Conservation (phyloP, 192 early-diverging fungal species). For the Coemansia sp. region DNA sequence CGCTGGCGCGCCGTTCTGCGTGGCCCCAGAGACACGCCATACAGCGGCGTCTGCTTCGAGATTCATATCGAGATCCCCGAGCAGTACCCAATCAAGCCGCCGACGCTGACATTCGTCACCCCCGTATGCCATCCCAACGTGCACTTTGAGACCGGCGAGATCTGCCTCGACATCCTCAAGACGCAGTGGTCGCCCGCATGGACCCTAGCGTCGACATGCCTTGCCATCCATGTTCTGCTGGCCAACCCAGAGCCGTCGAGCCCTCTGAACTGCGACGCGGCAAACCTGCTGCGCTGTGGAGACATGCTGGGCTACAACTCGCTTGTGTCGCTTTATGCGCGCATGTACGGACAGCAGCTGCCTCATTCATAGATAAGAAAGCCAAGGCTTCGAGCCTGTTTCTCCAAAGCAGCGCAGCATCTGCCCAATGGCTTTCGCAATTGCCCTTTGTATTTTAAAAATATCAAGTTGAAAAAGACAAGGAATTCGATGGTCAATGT, state of each 20-base stretch:
- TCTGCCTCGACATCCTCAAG: conserved; percentile 94
- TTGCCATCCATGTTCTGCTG: conserved; percentile 82
- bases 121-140: conserved; percentile 96
- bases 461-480: not conserved
- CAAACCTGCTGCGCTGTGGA: conserved; percentile 84
- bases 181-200: conserved; percentile 93
- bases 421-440: too few relatives aligned
- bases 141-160: conserved; percentile 92
- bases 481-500: too few relatives aligned
- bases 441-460: too few relatives aligned
- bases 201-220: conserved; percentile 81
- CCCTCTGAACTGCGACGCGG: conserved; percentile 94
- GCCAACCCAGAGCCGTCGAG: conserved; percentile 82
- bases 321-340: conserved; percentile 82
- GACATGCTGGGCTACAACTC: conserved; percentile 85
- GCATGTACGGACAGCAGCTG: conserved; percentile 58
- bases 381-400: too few relatives aligned
- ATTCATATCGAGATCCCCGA: conserved; percentile 73
- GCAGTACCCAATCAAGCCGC: conserved; percentile 71
- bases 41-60: conserved; percentile 75
- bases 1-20: conserved; percentile 51
- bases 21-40: conserved; percentile 49
- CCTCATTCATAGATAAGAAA: not conserved
- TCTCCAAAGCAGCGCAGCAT: too few relatives aligned
- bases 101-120: conserved; percentile 70